Conservation (phyloP, 108 stramenopile genomes). For the Nannochloropsis gaditana region DNA sequence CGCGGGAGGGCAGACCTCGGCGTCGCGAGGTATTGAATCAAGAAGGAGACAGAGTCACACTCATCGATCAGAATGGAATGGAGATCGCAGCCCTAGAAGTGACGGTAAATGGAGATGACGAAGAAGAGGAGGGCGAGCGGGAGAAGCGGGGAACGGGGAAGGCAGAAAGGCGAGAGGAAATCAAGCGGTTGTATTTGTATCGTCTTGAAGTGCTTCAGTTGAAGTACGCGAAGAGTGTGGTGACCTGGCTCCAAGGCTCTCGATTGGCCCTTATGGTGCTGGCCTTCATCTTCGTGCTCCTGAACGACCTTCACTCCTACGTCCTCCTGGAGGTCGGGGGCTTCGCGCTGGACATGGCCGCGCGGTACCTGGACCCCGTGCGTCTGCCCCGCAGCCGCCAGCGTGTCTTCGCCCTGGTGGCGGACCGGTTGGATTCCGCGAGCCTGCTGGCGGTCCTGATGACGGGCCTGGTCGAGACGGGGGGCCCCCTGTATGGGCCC, state of each 20-base stretch:
- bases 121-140: background rate
- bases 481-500: background rate
- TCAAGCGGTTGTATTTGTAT: constrained; percentile 11
- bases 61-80: background rate
- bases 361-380: constrained; percentile 2
- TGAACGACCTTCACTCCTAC: background rate
- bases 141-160: background rate
- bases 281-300: background rate
- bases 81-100: constrained; percentile 3
- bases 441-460: background rate
- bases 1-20: constrained; percentile 1
- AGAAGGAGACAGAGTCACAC: background rate
- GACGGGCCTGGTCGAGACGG: background rate
- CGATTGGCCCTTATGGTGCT: background rate
- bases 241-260: background rate
- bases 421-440: background rate
- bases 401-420: background rate
- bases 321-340: background rate
- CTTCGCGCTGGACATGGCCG: background rate
- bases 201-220: background rate
- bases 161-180: background rate
- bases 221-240: background rate
- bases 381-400: background rate
- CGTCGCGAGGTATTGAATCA: background rate
- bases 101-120: background rate